Base-by-base conservation (phyloP, 2,329 filamentous ascomycete species). In the Daldinia eschscholtzii region DNA sequence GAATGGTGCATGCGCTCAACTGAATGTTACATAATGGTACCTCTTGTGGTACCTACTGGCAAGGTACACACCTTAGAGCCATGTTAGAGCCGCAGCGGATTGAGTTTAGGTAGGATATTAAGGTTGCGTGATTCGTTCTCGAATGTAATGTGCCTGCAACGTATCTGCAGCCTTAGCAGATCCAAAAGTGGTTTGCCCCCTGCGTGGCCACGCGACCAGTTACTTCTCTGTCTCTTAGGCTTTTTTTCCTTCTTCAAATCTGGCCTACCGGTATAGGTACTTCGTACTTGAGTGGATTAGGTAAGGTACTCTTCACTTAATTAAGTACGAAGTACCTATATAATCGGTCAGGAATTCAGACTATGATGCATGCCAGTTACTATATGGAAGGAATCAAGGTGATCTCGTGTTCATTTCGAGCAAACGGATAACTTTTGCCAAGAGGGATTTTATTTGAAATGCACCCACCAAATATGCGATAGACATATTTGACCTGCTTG, bases 161-260 rank as follows among this genome's bases (percentile, higher is more conserved):
- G 23, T 39, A 18, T 61, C 52, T 62, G 67, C 64, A 70, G 64
- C 67, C 64, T 61, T 64, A 67, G 64, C 28, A 70, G 67, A 67
- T 67, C 64, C 37, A 12, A 28, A 28, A 30, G 62, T 28, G 15
- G 20, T 57, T 66, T 46, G 39, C 63, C 63, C 67, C 67, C 44
- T 67, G 67, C 53, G 23, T 48, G 46, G 13, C 37, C 53, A 64
- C 60, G 57, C 67, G 67, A 67, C 59, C 44, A 33, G 28, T 64
- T 63, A 35, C 56, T 26, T 18, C 44, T 64, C n/a, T 53, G 42
- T 37, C 15, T 35, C 37, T 26, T 28, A 23, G 20, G 20, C 20
- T 23, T 23, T 23, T 23, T 23, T 23, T 23, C 20, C 20, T 23
- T 23, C 20, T 53, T 48, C 30, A 53, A 23, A 42, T 58, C 20